Evolutionary conservation across 2,329 filamentous ascomycete genomes (phyloP), one percentile per base, ranked within the genome.

Genomic region (Knoxdaviesia capensis): DNA sequence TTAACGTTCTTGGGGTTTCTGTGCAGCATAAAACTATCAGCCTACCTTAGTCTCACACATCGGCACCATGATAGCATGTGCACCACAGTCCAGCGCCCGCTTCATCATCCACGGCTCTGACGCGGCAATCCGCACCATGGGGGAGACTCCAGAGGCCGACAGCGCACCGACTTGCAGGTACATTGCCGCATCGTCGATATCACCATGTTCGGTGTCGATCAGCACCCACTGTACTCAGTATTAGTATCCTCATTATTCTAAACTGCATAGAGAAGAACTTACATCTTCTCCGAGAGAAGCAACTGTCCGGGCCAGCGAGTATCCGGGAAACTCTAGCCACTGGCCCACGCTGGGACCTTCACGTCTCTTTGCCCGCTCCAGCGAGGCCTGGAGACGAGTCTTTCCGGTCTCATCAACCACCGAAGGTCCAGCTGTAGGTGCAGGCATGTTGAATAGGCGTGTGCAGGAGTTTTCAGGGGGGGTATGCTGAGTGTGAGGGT

Each of bases 131-230:
- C 75, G 62, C 32, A 63, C 60, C 41, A 63, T 52, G 1, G 60
- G 60, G 4, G 60, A 60, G 6, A 59, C 58, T 4, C 64, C 65
- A 31, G 62, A 50, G 1, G 64, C 61, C 37, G 66, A 59, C 49
- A 70, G 66, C 5, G 65, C 69, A 6, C 65, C 64, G 2, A 71
- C 66, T 6, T 64, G 62, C 50, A 70, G 68, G 50, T 71, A 61
- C 68, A 69, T 69, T 7, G 62, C 59, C 10, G 58, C 58, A 48
- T 70, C 67, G 34, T 65, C 64, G 44, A 70, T 57, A 47, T 64
- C 66, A 6, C 68, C 68, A 49, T 71, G 68, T 49, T 68, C 68
- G 43, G 65, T 67, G 47, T 69, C 68, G 41, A 71, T 69, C 54
- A 79, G 61, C 7, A 83, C 69, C 66, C 77, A 80, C 38, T 39